Evolutionary conservation across 352 stramenopile genomes (phyloP), one percentile per base, ranked within the genome.

Genomic region (Globisporangium mamillatum): DNA sequence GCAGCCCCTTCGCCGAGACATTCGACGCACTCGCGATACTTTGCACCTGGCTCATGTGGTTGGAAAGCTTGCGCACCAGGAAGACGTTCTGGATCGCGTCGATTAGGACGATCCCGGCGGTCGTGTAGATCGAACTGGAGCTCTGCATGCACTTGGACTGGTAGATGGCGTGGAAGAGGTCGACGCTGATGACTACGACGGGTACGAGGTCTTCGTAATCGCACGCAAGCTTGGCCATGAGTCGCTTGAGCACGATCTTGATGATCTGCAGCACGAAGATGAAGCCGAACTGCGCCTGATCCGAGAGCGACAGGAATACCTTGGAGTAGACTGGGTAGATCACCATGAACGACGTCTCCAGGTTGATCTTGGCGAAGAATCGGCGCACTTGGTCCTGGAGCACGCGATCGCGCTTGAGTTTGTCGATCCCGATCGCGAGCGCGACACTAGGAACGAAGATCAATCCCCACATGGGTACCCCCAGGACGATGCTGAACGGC

Each of bases 141-240:
- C 55, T 60, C 55, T 60, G 59, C 59, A 64, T 55, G 44, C 59
- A 55, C 59, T 64, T 64, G 59, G 36, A 64, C 34, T 64, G 59
- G 44, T 64, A 64, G 36, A 64, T 36, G 18, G 59, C 24, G 44
- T 64, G 27, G 36, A 55, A 64, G 59, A 64, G 36, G 34, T 55
- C 59, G 12, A 64, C 34, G 25, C 32, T 55, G 36, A 64, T 27
- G 44, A 34, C 25, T 7, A 64, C 10, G 10, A 64, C 59, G 10
- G 59, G 59, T 8, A 64, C 18, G 44, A 36, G 36, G 16, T 64
- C 59, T 4, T 64, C 44, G 36, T 48, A 32, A 16, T 25, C 44
- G 6, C 32, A 4, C 14, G 38, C 36, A 20, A 44, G 18, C 32
- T 46, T 60, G 12, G 27, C 32, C 6, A 48, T 27, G 16, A 60